Evolutionary conservation across 1,139 yeast genomes (phyloP).

Genomic region (Nakaseomyces uthaithaninus): DNA sequence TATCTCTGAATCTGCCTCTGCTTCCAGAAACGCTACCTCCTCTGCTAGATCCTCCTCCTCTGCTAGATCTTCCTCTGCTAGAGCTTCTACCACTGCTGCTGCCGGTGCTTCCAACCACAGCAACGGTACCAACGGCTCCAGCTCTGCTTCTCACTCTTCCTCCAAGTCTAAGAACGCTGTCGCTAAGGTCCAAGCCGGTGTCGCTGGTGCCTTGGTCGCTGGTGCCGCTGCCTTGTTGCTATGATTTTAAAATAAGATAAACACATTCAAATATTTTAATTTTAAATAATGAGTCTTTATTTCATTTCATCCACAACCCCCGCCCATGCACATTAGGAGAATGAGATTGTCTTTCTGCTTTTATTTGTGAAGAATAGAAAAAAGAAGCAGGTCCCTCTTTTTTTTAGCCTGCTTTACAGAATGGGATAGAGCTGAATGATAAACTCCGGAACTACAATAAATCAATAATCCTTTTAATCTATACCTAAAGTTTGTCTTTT

Average conservation of each 20-base stretch:
- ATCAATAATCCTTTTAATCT: too few species aligned
- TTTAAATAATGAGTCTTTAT: neutral
- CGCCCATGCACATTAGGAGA: too few species aligned
- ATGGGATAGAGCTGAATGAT: too few species aligned
- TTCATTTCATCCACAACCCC: too few species aligned
- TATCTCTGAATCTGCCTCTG: neutral
- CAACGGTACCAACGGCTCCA: neutral
- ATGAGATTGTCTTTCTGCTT: too few species aligned
- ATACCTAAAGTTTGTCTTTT: too few species aligned
- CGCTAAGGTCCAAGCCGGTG: constrained; percentile 7
- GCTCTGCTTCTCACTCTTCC: neutral
- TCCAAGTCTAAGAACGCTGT: constrained; percentile 8
- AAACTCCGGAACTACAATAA: too few species aligned
- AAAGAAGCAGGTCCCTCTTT: too few species aligned
- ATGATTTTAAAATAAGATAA: neutral
- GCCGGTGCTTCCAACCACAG: neutral
- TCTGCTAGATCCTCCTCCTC: neutral
- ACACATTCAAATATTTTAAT: neutral
- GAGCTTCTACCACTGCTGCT: constrained; percentile 4
- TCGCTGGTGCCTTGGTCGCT: constrained; percentile 9
- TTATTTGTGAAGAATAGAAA: too few species aligned
- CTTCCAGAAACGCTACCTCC: constrained; percentile 2
- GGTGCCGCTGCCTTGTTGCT: constrained; percentile 10
- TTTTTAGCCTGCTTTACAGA: too few species aligned
- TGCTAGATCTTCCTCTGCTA: neutral